Evolutionary conservation across 1,139 yeast species (phyloP).

Genomic region (Debaryomycetaceae sp.): DNA sequence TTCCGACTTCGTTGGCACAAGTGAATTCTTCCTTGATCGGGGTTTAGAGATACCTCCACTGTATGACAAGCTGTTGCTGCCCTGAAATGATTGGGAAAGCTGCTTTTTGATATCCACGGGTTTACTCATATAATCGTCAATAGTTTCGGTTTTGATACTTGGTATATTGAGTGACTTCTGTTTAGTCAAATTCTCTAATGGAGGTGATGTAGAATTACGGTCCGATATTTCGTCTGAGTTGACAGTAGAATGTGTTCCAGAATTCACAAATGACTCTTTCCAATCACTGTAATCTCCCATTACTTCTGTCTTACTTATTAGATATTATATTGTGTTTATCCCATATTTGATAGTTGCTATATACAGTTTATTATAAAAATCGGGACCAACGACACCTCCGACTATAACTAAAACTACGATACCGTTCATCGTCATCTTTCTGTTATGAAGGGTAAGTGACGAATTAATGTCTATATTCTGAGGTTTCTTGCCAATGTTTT

Average conservation of each 20-base stretch:
- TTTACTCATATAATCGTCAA: constrained; percentile 26
- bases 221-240: constrained; percentile 18
- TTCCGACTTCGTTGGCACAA: constrained; percentile 26
- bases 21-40: constrained; percentile 37
- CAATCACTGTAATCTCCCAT: constrained; percentile 8
- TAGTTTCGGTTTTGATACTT: constrained; percentile 25
- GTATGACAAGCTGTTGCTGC: constrained; percentile 9
- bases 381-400: too few relatives aligned
- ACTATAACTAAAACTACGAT: too few relatives aligned
- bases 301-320: neutral
- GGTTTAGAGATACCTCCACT: constrained; percentile 33
- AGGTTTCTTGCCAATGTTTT: constrained; percentile 5
- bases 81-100: constrained; percentile 38
- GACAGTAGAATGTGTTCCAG: constrained; percentile 12
- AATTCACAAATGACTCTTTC: constrained; percentile 18
- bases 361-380: neutral
- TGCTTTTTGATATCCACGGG: constrained; percentile 40
- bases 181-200: constrained; percentile 13
- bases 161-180: constrained; percentile 23
- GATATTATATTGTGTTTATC: neutral
- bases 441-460: neutral
- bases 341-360: neutral
- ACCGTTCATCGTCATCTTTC: too few relatives aligned
- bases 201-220: constrained; percentile 13
- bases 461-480: constrained; percentile 3